Conservation (phyloP, 108 stramenopile genomes). For the Cyclotella atomus region DNA sequence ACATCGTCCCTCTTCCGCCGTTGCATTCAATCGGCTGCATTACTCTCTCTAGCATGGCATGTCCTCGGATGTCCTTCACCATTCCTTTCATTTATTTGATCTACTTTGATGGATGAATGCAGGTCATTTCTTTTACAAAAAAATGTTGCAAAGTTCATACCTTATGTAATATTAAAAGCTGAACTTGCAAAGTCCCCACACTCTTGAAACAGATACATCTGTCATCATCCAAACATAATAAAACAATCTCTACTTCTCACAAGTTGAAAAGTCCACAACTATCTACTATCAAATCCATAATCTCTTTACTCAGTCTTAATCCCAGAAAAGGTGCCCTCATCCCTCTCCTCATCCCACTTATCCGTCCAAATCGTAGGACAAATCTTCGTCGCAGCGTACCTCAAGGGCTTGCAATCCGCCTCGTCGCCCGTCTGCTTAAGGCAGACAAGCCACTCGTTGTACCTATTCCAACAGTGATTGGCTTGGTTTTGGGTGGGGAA, state of each 20-base stretch:
- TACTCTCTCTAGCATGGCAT: no score
- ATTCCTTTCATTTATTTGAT: no score
- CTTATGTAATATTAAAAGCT: no score
- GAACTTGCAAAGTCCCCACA: no score
- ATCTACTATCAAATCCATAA: background rate
- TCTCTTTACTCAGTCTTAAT: constrained; percentile 38
- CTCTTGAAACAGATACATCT: background rate
- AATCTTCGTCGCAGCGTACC: constrained; percentile 75
- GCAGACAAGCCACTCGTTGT: constrained; percentile 96
- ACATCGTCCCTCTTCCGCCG: no score
- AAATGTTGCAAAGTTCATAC: no score
- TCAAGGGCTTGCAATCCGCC: constrained; percentile 82
- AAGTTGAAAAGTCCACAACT: background rate
- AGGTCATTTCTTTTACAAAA: no score
- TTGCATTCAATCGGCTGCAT: no score
- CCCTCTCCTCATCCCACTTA: constrained; percentile 92
- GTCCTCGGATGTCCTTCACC: no score
- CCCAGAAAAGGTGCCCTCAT: constrained; percentile 72
- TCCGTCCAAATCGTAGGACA: constrained; percentile 88
- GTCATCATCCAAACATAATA: no score
- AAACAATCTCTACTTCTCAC: background rate
- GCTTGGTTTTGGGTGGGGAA: constrained; percentile 91
- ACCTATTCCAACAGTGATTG: constrained; percentile 95
- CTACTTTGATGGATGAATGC: no score
- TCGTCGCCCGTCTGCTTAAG: constrained; percentile 87